Evolutionary conservation across 2,329 filamentous ascomycete species (phyloP).

Genomic region (Trichophyton mentagrophytes): DNA sequence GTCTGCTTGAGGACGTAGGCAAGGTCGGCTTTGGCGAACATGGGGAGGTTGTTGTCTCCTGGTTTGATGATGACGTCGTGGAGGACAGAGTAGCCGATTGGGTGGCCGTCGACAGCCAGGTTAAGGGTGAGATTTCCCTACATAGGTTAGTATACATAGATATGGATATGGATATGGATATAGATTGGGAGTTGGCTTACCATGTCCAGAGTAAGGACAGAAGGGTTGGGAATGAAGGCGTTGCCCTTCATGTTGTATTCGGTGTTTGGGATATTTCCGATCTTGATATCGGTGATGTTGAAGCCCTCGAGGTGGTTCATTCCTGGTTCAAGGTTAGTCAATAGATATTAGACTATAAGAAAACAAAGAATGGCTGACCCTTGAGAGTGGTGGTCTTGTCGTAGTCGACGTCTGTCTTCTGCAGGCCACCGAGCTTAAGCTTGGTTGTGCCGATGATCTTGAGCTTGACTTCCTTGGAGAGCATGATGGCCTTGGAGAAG

Average conservation of each 20-base stretch:
- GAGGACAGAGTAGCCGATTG: slow-evolving; percentile 40
- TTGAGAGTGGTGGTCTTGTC: slow-evolving; percentile 46
- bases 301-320: slow-evolving; percentile 46
- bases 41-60: slow-evolving; percentile 40
- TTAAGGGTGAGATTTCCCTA: slow-evolving; percentile 45
- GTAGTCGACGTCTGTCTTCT: slow-evolving; percentile 40
- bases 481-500: slow-evolving; percentile 39
- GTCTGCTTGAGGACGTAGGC: slow-evolving; percentile 22
- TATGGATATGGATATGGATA: neutral
- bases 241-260: slow-evolving; percentile 44
- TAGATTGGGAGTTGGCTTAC: slow-evolving; percentile 15
- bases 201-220: slow-evolving; percentile 43
- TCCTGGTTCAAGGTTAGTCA: slow-evolving; percentile 27
- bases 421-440: slow-evolving; percentile 40
- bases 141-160: neutral
- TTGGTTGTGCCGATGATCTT: slow-evolving; percentile 41
- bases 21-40: slow-evolving; percentile 40
- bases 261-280: slow-evolving; percentile 24
- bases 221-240: slow-evolving; percentile 48
- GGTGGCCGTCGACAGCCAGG: slow-evolving; percentile 36
- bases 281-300: slow-evolving; percentile 36
- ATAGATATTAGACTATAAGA: neutral
- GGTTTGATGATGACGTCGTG: slow-evolving; percentile 41
- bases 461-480: slow-evolving; percentile 38
- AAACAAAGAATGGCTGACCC: slow-evolving; percentile 28